Evolutionary conservation across 2,329 filamentous ascomycete genomes (phyloP).

Genomic region (Arthroderma uncinatum): DNA sequence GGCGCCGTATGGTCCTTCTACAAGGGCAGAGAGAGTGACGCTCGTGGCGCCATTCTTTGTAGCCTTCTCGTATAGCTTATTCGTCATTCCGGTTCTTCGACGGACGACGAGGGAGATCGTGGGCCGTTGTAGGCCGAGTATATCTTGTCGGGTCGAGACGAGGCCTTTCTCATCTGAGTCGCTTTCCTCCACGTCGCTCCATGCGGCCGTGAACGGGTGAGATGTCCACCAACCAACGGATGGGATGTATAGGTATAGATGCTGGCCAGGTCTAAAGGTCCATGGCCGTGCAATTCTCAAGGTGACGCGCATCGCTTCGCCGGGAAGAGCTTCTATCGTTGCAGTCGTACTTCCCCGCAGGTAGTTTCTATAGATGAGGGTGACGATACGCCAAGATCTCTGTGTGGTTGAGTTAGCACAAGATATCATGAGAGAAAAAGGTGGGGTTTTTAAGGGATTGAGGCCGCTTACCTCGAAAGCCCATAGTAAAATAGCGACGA

Average conservation of each 20-base stretch:
- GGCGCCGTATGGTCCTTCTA: constrained; percentile 82
- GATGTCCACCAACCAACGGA: constrained; percentile 57
- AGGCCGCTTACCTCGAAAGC: constrained; percentile 50
- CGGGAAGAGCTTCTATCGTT: constrained; percentile 55
- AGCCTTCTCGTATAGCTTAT: constrained; percentile 64
- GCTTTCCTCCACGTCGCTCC: constrained; percentile 51
- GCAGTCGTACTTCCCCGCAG: constrained; percentile 51
- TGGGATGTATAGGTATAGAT: constrained; percentile 62
- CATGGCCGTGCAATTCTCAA: constrained; percentile 57
- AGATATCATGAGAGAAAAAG: not conserved
- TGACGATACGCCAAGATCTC: constrained; percentile 51
- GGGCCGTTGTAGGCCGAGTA: constrained; percentile 40
- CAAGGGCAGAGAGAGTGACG: constrained; percentile 57
- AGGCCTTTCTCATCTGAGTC: constrained; percentile 31
- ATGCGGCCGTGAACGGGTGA: constrained; percentile 69
- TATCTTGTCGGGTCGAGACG: constrained; percentile 41
- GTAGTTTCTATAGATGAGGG: constrained; percentile 55
- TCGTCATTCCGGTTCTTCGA: constrained; percentile 78
- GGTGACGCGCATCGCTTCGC: constrained; percentile 59
- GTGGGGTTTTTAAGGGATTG: not conserved
- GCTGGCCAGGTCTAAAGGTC: constrained; percentile 57
- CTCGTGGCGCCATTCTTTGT: constrained; percentile 41
- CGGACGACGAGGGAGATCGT: constrained; percentile 74
- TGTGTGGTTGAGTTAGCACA: constrained; percentile 15
- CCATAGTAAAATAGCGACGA: constrained; percentile 68